Base-by-base conservation (phyloP, 2,329 filamentous ascomycete genomes). In the Diaporthe vaccinii region DNA sequence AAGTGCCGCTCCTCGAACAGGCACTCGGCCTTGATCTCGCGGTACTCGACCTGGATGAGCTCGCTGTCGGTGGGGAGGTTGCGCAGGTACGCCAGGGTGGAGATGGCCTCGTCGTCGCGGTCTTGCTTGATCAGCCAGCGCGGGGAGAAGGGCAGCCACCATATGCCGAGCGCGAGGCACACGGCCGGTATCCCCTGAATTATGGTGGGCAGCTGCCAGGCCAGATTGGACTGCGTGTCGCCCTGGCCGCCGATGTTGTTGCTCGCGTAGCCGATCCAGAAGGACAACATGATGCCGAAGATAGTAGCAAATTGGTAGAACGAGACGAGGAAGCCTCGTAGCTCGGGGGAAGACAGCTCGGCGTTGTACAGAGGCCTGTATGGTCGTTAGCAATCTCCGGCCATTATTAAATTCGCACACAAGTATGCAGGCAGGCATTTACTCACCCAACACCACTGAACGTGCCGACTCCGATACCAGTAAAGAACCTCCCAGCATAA, bases 291-390 rank as follows among this genome's bases (percentile, higher is more conserved):
- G 71, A 91, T 89, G 25, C 89, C 89, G 41, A 90, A 84, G 6
- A 88, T 90, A 74, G 91, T 92, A 7, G 90, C 89, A 22, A 93
- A 86, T 77, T 93, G 92, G 76, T 93, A 91, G 12, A 93, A 86
- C 8, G 89, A 90, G 20, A 93, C 91, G 2, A 93, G 85, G 22
- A 91, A 89, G 51, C 92, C 92, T 74, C 92, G 86, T n/a, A 93
- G 87, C 80, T 94, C 91, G 1, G 92, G 91, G 14, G 91, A 87
- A 1, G 89, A 87, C 7, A 88, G 83, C 79, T 91, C 89, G 36
- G 87, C 86, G 65, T 87, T 88, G 79, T 89, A 89, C 0, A 89
- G 78, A 1, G 87, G 87, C 9, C 65, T 55, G 7, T 10, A 2
- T 41, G 0, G 34, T 28, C 34, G 34, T 69, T 39, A 81, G 49